These are phyloP conservation scores for Botrytis byssoidea DNA, from an alignment of 2,329 filamentous ascomycete genomes.

Conservation along the genomic window DNA sequence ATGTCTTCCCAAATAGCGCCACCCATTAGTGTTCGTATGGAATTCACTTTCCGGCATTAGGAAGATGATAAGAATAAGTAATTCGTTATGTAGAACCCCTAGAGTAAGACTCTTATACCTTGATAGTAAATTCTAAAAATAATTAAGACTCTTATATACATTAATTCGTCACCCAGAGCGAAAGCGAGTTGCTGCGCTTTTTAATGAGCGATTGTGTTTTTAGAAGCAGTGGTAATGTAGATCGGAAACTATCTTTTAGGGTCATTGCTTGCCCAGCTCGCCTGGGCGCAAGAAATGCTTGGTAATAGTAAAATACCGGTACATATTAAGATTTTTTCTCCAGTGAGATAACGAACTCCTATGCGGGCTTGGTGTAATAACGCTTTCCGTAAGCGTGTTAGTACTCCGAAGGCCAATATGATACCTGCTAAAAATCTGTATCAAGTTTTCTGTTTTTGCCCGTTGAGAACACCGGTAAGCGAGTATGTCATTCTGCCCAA, in stretches of 20 bases:
- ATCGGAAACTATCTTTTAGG: not conserved
- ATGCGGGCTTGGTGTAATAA: too few relatives aligned
- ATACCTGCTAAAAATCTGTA: too few relatives aligned
- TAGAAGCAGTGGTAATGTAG: not conserved
- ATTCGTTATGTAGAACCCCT: not conserved
- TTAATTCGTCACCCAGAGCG: not conserved
- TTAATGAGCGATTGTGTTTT: not conserved
- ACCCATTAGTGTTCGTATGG: too few relatives aligned
- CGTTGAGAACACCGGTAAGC: not conserved
- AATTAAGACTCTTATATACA: not conserved
- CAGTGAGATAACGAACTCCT: too few relatives aligned
- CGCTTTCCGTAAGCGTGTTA: too few relatives aligned
- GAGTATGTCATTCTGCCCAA: not conserved
- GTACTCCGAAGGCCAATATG: too few relatives aligned
- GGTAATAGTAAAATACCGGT: too few relatives aligned
- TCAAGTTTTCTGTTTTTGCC: too few relatives aligned
- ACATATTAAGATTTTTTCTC: too few relatives aligned
- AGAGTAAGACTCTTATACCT: not conserved
- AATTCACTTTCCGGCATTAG: too few relatives aligned
- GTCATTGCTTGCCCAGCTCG: not conserved
- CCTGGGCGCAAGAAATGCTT: not conserved
- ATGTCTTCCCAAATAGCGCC: too few relatives aligned
- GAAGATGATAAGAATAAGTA: not conserved
- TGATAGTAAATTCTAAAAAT: not conserved
- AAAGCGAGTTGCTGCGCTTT: not conserved